Base-by-base conservation (phyloP, 2,329 filamentous ascomycete species). In the Verticillium nonalfalfae region DNA sequence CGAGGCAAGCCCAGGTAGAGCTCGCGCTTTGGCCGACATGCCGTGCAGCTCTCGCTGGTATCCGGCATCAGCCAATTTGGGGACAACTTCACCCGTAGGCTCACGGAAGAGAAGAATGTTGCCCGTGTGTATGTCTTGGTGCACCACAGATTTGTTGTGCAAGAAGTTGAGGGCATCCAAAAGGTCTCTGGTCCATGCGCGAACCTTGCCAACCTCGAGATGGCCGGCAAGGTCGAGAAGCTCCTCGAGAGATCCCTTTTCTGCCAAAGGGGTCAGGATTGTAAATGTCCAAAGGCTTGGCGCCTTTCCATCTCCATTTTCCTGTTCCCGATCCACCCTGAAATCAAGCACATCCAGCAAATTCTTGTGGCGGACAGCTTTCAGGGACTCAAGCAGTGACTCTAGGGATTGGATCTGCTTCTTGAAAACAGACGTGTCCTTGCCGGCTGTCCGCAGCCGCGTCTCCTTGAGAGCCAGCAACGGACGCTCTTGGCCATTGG, bases 161-260 rank as follows among this genome's bases (percentile, higher is more conserved):
- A 96, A 85, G 72, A 90, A 96, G 62, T 92, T 90, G 34, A 99
- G 79, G 0, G 89, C 95, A 75, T 97, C 92, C 33, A 99, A 83
- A 18, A 99, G 81, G 69, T 97, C 92, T 62, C 93, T 87, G n/a
- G 92, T 95, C 89, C 93, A 98, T 31, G 91, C 88, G 59, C 93
- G 89, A 55, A 93, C 88, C 71, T 89, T 93, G 65, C 85, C 85
- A 59, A 90, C 84, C 52, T 89, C 85, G 58, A 97, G 78, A 35
- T 84, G 84, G 4, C 90, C 91, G 52, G 92, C 86, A 63, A 94
- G 84, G 61, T 94, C 89, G 35, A 99, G 80, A 21, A 96, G 80
- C 68, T 97, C 92, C 34, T 89, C 85, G 14, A 99, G 77, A 0
- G 93, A 91, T 0, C 92, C 93, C 72, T 91, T 93, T 59, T 92